Conservation (phyloP, 163 green algal genomes). For the Volvox carteri region DNA sequence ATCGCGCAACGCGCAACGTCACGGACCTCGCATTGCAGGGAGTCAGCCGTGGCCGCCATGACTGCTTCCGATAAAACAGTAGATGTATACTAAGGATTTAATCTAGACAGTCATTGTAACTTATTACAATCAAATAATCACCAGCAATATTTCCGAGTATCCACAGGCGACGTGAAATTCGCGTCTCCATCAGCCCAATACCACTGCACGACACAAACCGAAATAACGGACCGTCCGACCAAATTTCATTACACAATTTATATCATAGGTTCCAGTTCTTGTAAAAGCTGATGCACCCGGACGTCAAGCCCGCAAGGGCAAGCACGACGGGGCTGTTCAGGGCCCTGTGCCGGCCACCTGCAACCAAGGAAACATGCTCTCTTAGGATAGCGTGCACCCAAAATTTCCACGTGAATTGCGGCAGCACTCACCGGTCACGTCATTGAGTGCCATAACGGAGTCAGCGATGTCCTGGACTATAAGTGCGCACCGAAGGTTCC, state of each 20-base stretch:
- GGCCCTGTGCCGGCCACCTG: slow-evolving; percentile 34
- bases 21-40: slow-evolving; percentile 34
- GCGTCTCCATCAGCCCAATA: too few species aligned
- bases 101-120: too few species aligned
- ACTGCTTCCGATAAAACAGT: background rate
- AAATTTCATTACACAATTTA: background rate
- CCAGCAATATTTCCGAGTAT: too few species aligned
- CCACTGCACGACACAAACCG: background rate
- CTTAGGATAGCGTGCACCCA: background rate
- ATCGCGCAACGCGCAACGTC: background rate
- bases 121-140: too few species aligned
- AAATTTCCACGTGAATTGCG: background rate
- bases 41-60: slow-evolving; percentile 38
- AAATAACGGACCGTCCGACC: background rate
- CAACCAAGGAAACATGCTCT: background rate
- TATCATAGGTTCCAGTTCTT: slow-evolving; percentile 75
- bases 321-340: slow-evolving; percentile 70
- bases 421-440: slow-evolving; percentile 62
- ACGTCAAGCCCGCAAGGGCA: slow-evolving; percentile 70
- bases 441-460: slow-evolving; percentile 72
- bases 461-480: slow-evolving; percentile 80
- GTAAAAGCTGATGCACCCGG: slow-evolving; percentile 72
- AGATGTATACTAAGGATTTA: too few species aligned
- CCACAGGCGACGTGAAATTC: too few species aligned
- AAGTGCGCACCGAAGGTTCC: slow-evolving; percentile 64